Conservation (phyloP, 148 eudicot genomes). For the Vaccinium myrtillus region DNA sequence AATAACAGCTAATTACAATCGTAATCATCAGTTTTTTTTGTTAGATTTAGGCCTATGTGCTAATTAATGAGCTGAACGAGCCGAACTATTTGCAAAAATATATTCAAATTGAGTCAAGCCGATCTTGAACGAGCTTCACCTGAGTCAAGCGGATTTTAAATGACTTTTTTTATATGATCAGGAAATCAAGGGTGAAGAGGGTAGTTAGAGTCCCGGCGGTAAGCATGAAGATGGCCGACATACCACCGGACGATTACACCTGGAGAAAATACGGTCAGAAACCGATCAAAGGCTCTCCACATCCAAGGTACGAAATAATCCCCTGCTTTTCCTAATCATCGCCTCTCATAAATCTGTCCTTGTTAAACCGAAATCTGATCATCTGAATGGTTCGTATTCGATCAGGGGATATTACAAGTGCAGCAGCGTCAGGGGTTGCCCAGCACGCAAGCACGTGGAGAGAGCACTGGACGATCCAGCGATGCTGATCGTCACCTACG, state of each 20-base stretch:
- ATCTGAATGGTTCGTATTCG: background rate
- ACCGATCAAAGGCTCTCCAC: slow-evolving; percentile 96
- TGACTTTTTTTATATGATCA: slow-evolving; percentile 17
- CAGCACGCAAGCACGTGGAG: slow-evolving; percentile 91
- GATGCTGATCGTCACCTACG: slow-evolving; percentile 85
- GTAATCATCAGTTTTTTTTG: background rate
- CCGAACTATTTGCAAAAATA: background rate
- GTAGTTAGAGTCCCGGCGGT: slow-evolving; percentile 80
- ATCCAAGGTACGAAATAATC: slow-evolving; percentile 59
- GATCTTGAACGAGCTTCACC: background rate
- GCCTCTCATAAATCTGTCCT: background rate
- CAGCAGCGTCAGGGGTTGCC: slow-evolving; percentile 87
- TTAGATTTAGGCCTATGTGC: background rate
- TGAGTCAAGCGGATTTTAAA: background rate
- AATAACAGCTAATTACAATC: background rate
- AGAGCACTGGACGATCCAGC: slow-evolving; percentile 73
- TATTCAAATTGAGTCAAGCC: background rate
- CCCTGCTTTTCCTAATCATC: background rate
- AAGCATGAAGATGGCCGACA: slow-evolving; percentile 83
- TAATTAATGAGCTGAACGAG: background rate
- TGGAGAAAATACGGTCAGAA: slow-evolving; percentile 99
- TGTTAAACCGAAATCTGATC: background rate
- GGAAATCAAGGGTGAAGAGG: slow-evolving; percentile 79
- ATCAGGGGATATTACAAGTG: slow-evolving; percentile 94
- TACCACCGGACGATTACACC: slow-evolving; percentile 92